Evolutionary conservation across 2,329 filamentous ascomycete species (phyloP), one percentile per base, ranked within the genome.

Genomic region (Tolypocladium amazonense): DNA sequence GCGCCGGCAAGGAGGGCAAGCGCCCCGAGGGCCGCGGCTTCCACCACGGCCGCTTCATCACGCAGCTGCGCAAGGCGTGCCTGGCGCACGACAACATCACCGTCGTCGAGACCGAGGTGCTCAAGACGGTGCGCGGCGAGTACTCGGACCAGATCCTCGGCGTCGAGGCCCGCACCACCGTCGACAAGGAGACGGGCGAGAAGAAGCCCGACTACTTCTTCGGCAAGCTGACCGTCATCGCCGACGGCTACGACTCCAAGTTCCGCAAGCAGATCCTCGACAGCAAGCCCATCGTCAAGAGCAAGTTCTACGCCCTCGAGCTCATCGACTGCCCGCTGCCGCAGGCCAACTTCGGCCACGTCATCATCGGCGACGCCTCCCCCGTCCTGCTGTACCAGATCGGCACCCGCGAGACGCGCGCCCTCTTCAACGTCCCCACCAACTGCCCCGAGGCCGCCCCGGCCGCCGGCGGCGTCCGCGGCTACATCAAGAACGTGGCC

Each of bases 341-440:
- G 2, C 79, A 83, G 58, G 84, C 86, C 1, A 79, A 86, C 63
- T 90, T 90, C 71, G 94, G 93, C 25, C 92, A 96, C 73, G 93
- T 99, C 64, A 80, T 97, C 59, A 88, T 99, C 63, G 88, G 88
- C 67, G 83, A 90, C 64, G 82, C 84, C 54, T 79, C 73, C 62
- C 93, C 94, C 0, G 85, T 96, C 39, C 85, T 99, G 30, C 83
- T 99, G 61, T 99, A 99, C 79, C 94, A 97, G 76, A 99, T 99
- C 71, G 93, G 94, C 70, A 89, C 90, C 5, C 92, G 89, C 76
- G 94, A 97, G 77, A 99, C 94, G 1, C 86, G 94, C 64, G 89
- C 88, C 15, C 83, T 99, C 27, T 85, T 97, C 68, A 92, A 97
- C 72, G 86, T 97, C 15, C 93, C 93, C 5, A 84, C 88, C 37